These are phyloP conservation scores for Pseudofabraea citricarpa DNA, from an alignment of 2,329 filamentous ascomycete genomes.

Conservation along the genomic window DNA sequence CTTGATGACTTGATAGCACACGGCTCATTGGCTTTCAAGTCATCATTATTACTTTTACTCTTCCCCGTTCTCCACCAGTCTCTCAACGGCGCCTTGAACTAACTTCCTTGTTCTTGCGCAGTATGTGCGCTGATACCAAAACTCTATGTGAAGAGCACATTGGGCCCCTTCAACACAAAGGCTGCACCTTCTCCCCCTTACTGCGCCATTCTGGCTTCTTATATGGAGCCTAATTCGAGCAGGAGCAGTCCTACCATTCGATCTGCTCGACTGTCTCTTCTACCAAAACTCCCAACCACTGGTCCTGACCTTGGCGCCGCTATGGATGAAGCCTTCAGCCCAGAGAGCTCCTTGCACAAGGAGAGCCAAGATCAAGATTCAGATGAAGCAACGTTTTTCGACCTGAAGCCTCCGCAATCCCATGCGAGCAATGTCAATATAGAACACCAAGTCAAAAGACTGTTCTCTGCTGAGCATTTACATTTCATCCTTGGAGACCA, in stretches of 20 bases:
- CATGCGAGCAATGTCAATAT: background rate
- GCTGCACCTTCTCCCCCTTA: too few relatives aligned
- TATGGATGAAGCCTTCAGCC: background rate
- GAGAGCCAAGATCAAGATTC: background rate
- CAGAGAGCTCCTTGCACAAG: background rate
- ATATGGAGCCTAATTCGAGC: slow-evolving; percentile 1
- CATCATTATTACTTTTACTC: too few relatives aligned
- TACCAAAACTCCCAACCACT: background rate
- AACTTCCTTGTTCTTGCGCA: too few relatives aligned
- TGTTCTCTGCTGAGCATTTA: slow-evolving; percentile 9
- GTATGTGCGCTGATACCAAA: too few relatives aligned
- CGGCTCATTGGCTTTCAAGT: too few relatives aligned
- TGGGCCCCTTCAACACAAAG: too few relatives aligned
- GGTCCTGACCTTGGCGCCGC: background rate
- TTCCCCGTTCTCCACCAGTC: too few relatives aligned
- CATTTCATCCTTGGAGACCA: slow-evolving; percentile 3
- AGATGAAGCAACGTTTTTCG: slow-evolving; percentile 4
- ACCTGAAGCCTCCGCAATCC: slow-evolving; percentile 6
- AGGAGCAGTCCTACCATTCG: slow-evolving; percentile 1
- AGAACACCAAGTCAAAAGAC: slow-evolving; percentile 2
- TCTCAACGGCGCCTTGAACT: too few relatives aligned
- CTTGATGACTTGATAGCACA: too few relatives aligned
- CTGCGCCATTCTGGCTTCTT: too few relatives aligned
- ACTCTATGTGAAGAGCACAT: too few relatives aligned
- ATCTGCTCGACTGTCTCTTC: background rate